Conservation (phyloP, 108 stramenopile genomes). For the Nitzschia sp. region DNA sequence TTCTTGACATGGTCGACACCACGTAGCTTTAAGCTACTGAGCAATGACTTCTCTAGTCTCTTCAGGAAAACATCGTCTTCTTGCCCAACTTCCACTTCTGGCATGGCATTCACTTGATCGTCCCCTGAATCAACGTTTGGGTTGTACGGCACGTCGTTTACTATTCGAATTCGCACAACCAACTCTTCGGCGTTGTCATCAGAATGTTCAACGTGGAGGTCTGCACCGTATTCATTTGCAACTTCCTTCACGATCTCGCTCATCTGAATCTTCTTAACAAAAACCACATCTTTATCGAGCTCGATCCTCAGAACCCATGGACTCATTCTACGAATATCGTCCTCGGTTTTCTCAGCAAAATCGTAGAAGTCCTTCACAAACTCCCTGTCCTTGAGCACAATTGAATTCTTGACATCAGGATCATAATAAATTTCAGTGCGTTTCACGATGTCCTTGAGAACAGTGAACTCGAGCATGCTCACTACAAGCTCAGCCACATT, state of each 20-base stretch:
- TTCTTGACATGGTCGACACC: constrained; percentile 94
- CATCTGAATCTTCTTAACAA: constrained; percentile 91
- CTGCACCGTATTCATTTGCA: constrained; percentile 80
- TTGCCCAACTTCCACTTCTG: constrained; percentile 80
- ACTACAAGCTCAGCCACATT: constrained; percentile 86
- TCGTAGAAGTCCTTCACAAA: constrained; percentile 93
- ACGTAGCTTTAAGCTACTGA: constrained; percentile 85
- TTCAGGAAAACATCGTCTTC: constrained; percentile 95
- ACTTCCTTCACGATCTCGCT: constrained; percentile 85
- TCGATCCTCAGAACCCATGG: constrained; percentile 98
- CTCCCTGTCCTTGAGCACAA: constrained; percentile 90
- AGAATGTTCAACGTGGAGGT: constrained; percentile 87
- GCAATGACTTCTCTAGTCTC: constrained; percentile 91
- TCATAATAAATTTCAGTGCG: constrained; percentile 97
- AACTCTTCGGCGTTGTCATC: constrained; percentile 93
- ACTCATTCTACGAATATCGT: constrained; percentile 83
- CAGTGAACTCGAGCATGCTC: constrained; percentile 91
- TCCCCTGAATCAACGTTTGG: constrained; percentile 40
- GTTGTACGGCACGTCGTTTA: constrained; percentile 80
- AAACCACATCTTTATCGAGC: constrained; percentile 86
- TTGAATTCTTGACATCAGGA: constrained; percentile 90
- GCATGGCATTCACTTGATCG: constrained; percentile 71
- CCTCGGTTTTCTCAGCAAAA: constrained; percentile 81
- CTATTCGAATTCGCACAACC: constrained; percentile 90
- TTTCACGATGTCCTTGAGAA: constrained; percentile 87